Percentiles rank a stretch among this genome's conserved stretches.
Evolutionary conservation across 1,139 yeast genomes (phyloP).

Genomic region (Yamadazyma atmosphaerica): DNA sequence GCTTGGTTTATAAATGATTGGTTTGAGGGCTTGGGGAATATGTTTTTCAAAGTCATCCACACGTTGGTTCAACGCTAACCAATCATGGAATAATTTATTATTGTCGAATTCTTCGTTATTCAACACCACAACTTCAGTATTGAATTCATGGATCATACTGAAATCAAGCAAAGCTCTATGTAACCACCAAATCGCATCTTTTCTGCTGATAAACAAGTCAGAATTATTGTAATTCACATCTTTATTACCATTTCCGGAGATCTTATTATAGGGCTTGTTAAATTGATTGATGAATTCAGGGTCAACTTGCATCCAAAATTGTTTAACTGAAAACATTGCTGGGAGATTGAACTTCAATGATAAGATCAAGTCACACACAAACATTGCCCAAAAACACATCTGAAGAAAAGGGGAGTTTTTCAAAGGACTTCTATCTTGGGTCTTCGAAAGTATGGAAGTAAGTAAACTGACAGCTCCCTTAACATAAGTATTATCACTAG

Average conservation of each 20-base stretch:
- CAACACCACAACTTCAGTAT: slow-evolving; percentile 25
- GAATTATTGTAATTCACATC: background rate
- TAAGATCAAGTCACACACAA: slow-evolving; percentile 34
- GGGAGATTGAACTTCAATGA: slow-evolving; percentile 34
- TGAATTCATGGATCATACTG: slow-evolving; percentile 32
- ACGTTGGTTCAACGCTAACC: slow-evolving; percentile 27
- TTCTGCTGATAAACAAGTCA: slow-evolving; percentile 14
- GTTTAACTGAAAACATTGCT: slow-evolving; percentile 29
- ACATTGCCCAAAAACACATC: slow-evolving; percentile 39
- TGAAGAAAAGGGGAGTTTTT: slow-evolving; percentile 31
- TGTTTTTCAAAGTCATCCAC: slow-evolving; percentile 30
- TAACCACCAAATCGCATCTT: slow-evolving; percentile 38
- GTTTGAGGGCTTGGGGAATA: slow-evolving; percentile 32
- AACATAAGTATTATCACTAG: slow-evolving; percentile 36
- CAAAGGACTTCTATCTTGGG: slow-evolving; percentile 19
- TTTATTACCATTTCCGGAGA: slow-evolving; percentile 1
- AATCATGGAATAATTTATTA: slow-evolving; percentile 24
- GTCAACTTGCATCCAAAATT: slow-evolving; percentile 34
- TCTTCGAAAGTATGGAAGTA: slow-evolving; percentile 25
- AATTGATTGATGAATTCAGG: slow-evolving; percentile 29
- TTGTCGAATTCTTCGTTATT: slow-evolving; percentile 24
- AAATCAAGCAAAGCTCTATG: slow-evolving; percentile 32
- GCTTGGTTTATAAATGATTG: slow-evolving; percentile 30
- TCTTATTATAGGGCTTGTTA: slow-evolving; percentile 11
- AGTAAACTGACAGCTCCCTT: slow-evolving; percentile 37